Evolutionary conservation across 768 basidiomycete genomes (phyloP), one percentile per base, ranked within the genome.

Genomic region (Russula brevipes): DNA sequence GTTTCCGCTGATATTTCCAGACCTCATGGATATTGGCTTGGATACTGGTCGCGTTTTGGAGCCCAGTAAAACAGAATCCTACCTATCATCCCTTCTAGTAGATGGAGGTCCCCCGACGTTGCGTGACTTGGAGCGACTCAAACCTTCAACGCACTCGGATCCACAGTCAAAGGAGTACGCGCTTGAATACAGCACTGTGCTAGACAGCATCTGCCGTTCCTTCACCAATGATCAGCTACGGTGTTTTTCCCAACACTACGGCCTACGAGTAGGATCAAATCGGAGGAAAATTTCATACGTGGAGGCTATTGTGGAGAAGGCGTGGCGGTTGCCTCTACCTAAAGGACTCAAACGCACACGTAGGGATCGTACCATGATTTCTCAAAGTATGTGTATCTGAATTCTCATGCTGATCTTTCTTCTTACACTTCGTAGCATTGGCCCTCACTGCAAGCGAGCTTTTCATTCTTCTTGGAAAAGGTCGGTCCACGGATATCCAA

Each of bases 381-480:
- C 74, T 45, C 73, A 78, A 70, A 73, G 86, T 85, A 69, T 61
- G 82, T 77, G 44, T 41, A 51, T 39, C 54, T 10, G 67, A 45
- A 50, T 14, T 42, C 36, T 36, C 14, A 45, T 59, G 55, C 33
- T 6, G 52, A 35, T 56, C 42, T 56, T 1, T 47, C 45, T 1
- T 47, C 45, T 54, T 31, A 61, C 54, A 60, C 54, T 56, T 36
- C 38, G 9, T 67, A 91, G 89, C 72, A 2, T 81, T 87, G 68
- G 73, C 79, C 38, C 73, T 91, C 61, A 79, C 77, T 17, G 79
- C 83, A 3, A 80, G 78, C 54, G 79, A 88, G 67, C 77, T 89
- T 6, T 89, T 91, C 70, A 70, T 91, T 36, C 77, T 91, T 36
- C 79, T 92, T 64, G 89, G 89, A 45, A 85, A 81, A 80, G 86